Percentiles rank a stretch among this genome's conserved stretches.
These are phyloP conservation scores for Picochlorum sp. DNA, from an alignment of 139 green algal species.

Conservation along the genomic window DNA sequence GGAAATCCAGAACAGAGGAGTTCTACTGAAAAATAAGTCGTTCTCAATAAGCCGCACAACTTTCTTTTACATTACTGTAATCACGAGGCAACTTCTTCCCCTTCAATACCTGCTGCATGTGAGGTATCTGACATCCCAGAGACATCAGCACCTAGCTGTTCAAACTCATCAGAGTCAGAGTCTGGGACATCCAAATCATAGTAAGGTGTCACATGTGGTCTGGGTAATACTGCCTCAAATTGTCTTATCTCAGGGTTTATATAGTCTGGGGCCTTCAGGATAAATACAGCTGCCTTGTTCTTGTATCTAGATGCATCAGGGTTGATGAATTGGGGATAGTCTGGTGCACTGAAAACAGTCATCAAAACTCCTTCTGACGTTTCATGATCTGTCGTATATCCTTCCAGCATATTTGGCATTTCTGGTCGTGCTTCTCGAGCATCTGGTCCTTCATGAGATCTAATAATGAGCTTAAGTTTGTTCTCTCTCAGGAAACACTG, in stretches of 20 bases:
- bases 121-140: conserved; percentile 24
- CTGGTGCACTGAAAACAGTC: conserved; percentile 84
- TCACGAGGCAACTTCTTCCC: too few species aligned
- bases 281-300: conserved; percentile 63
- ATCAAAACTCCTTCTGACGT: conserved; percentile 59
- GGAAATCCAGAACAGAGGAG: too few species aligned
- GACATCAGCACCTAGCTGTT: conserved; percentile 8
- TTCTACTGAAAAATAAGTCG: too few species aligned
- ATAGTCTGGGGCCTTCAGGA: conserved; percentile 50
- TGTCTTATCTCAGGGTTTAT: conserved; percentile 37
- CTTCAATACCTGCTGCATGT: too few species aligned
- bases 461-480: conserved; percentile 54
- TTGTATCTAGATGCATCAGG: conserved; percentile 28
- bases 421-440: conserved; percentile 62
- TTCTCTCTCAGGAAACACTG: conserved; percentile 46
- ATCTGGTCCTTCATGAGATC: conserved; percentile 87
- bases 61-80: too few species aligned
- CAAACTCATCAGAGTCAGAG: conserved; percentile 43
- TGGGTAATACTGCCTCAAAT: conserved; percentile 52
- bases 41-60: too few species aligned
- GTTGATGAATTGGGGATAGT: conserved; percentile 79
- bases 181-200: conserved; percentile 33
- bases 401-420: conserved; percentile 58
- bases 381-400: conserved; percentile 80
- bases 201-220: conserved; percentile 32